Base-by-base conservation (phyloP, 1,139 yeast genomes). In the Saccharomyces hybrid region DNA sequence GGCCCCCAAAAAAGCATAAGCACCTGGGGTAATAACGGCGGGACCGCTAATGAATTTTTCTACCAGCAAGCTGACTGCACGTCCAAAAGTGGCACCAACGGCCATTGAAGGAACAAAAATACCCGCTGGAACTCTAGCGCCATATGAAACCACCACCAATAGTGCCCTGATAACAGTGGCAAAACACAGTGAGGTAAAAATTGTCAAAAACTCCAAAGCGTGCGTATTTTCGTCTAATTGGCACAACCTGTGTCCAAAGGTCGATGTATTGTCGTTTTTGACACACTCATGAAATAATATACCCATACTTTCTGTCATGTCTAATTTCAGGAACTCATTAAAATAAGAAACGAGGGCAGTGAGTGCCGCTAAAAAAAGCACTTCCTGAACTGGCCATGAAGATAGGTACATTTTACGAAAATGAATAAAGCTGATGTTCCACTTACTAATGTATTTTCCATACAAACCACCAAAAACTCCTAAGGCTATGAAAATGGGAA, bases 61-160 rank as follows among this genome's bases (percentile, higher is more conserved):
- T 34, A 84, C 79, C 11, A 86, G 60, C 32, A 75, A 64, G 62
- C 91, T 87, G 16, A 87, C 83, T 0, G 95, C 84, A 56, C 98
- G 78, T 3, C 97, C 97, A 74, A 91, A 90, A 1, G 95, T 82
- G 0, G 97, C 97, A 5, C 98, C 98, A 1, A 93, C 88, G 0
- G 97, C 97, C 95, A 91, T 86, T 0, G 97, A 88, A 0, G 98
- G 98, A 14, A 91, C 97, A 72, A 91, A 91, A 9, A 91, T 90
- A 20, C 97, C 98, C 1, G 97, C 96, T 1, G 98, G 98, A 0
- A 91, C 93, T 66, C 86, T 88, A 60, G 90, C 82, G 2, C 97
- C 97, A 68, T 95, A 95, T 0, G 98, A 86, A 11, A 93, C 76
- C 32, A 89, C 81, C 25, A 95, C 88, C 47, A 95, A 75, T 0